Conservation (phyloP, 2,329 filamentous ascomycete genomes). For the Aureobasidium sp. region DNA sequence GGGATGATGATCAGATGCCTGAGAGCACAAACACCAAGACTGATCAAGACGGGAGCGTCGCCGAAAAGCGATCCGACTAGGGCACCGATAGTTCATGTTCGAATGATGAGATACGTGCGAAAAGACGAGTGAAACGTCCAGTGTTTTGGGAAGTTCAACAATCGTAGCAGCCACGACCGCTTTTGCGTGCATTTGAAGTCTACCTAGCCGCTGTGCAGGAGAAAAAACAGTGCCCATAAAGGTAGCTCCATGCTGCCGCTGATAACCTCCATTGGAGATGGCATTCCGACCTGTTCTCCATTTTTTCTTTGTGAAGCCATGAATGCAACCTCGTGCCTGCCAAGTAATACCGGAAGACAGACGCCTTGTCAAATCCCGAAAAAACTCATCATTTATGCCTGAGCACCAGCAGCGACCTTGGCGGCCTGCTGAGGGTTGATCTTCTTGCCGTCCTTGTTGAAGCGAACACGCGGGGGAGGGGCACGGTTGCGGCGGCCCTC, state of each 20-base stretch:
- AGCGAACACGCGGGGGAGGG: conserved; percentile 91
- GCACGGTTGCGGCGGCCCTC: conserved; percentile 98
- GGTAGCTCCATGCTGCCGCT: conserved; percentile 12
- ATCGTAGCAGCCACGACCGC: conserved; percentile 12
- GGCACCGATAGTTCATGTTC: not conserved
- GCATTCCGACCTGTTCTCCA: conserved; percentile 9
- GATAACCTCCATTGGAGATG: conserved; percentile 7
- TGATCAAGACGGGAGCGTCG: conserved; percentile 24
- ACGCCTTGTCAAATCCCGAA: conserved; percentile 16
- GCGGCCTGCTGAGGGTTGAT: conserved; percentile 75
- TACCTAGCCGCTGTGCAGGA: conserved; percentile 15
- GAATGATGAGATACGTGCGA: not conserved
- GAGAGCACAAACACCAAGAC: conserved; percentile 20
- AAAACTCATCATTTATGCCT: conserved; percentile 19
- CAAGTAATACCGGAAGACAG: conserved; percentile 16
- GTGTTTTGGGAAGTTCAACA: conserved; percentile 12
- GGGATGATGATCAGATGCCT: conserved; percentile 50
- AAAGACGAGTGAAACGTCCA: not conserved
- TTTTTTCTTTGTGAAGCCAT: conserved; percentile 14
- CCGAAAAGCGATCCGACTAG: conserved; percentile 37
- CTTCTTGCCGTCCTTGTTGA: conserved; percentile 99
- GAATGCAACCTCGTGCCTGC: conserved; percentile 14
- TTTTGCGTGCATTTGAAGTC: conserved; percentile 13
- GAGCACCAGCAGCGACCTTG: conserved; percentile 46
- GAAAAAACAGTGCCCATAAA: conserved; percentile 14